Base-by-base conservation (phyloP, 495 filamentous ascomycete species). In the Aeminium ludgeri region DNA sequence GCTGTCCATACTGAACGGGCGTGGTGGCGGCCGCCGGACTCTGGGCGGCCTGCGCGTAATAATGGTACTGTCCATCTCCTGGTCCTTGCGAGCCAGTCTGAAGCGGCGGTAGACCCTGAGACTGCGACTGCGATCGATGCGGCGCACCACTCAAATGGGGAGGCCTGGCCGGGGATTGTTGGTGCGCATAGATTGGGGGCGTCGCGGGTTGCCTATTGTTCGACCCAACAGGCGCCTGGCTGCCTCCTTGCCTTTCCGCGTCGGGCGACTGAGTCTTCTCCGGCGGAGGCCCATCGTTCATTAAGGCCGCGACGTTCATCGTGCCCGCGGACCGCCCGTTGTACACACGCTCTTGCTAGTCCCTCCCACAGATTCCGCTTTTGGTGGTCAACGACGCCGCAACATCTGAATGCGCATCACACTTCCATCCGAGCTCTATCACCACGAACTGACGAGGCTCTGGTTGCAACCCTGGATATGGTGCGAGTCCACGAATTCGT, bases 31-130 rank as follows among this genome's bases (percentile, higher is more conserved):
- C 33, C 7, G 38, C n/a, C 13, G 70, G 66, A 38, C 63, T 66
- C 40, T 68, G 69, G 30, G 65, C 62, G n/a, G 59, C 47, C 35
- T 54, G 56, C 33, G 61, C 56, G 16, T 68, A 67, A 40, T 73
- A 74, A 6, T 69, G 68, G 46, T 72, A 76, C 36, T 66, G 65
- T 38, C 52, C 60, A 54, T 48, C 10, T 48, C 60, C 59, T 20
- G 62, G 65, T 30, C 62, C 67, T 38, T 65, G 65, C 45, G 72
- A 73, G 2, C 69, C 67, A 1, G 70, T 74, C 29, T 67, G 66
- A 5, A 49, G 15, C 4, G 41, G 46, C 1, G 46, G 40, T 32
- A 45, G 29, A 31, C 46, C 41, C n/a, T 38, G 35, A 7, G 34
- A 30, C n/a, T 25, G 35, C n/a, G 34, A 30, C n/a, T 25, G 41